Evolutionary conservation across 129 eudicot species (phyloP).

Genomic region (Centrapalus pauciflorus): DNA sequence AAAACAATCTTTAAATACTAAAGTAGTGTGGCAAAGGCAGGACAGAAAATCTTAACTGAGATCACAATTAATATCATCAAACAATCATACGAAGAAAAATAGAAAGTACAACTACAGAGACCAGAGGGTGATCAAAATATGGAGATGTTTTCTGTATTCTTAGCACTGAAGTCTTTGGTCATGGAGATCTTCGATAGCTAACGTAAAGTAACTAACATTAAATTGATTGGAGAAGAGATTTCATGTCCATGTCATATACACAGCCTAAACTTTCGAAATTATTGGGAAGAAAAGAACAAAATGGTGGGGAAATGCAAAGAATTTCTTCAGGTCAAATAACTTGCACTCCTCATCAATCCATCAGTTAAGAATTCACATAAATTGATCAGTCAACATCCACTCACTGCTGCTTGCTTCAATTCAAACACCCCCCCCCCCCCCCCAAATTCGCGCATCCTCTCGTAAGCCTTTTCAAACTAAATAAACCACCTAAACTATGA

Average conservation of each 20-base stretch:
- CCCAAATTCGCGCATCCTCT: too few relatives aligned
- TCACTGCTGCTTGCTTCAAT: not conserved
- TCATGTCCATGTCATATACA: not conserved
- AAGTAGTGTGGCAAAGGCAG: too few relatives aligned
- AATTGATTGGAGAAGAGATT: not conserved
- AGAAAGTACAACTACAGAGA: too few relatives aligned
- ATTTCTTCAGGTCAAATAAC: not conserved
- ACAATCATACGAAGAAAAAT: too few relatives aligned
- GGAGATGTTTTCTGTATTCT: too few relatives aligned
- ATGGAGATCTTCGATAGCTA: too few relatives aligned
- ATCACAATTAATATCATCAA: too few relatives aligned
- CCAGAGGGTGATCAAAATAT: too few relatives aligned
- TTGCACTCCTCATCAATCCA: not conserved
- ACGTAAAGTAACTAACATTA: too few relatives aligned
- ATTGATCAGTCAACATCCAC: not conserved
- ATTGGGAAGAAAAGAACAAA: not conserved
- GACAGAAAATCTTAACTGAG: too few relatives aligned
- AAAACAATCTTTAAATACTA: too few relatives aligned
- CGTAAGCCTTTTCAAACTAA: not conserved
- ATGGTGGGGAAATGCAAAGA: not conserved
- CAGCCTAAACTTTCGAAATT: not conserved
- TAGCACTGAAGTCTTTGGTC: too few relatives aligned
- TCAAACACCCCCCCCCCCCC: not conserved
- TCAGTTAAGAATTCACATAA: not conserved
- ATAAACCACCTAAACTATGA: not conserved